phyloP scores from a whole-genome alignment of 2,329 filamentous ascomycete species.

The Dothiorella sarmentorum region DNA sequence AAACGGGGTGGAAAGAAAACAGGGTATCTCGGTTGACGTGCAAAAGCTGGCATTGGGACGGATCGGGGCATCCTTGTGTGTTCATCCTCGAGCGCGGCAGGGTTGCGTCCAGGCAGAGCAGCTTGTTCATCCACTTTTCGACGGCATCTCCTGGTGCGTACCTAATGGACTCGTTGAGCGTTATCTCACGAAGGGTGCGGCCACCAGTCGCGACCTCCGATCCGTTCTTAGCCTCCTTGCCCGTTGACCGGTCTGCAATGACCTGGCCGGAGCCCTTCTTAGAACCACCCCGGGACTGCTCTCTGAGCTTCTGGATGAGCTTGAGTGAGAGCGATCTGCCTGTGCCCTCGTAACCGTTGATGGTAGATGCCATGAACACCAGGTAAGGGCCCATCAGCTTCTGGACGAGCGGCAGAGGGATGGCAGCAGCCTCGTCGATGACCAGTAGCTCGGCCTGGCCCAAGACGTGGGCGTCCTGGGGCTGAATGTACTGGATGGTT shows the following conservation, averaged over 20 bases:
- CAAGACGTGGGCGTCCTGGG: slow-evolving; percentile 90
- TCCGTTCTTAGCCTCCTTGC: slow-evolving; percentile 54
- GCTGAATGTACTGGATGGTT: slow-evolving; percentile 97
- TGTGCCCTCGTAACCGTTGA: slow-evolving; percentile 98
- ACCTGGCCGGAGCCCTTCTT: slow-evolving; percentile 58
- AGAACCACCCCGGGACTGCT: slow-evolving; percentile 72
- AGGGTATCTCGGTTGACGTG: slow-evolving; percentile 95
- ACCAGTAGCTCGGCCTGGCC: slow-evolving; percentile 94
- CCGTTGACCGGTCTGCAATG: slow-evolving; percentile 74
- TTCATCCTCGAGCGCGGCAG: slow-evolving; percentile 71
- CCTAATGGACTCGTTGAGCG: slow-evolving; percentile 87
- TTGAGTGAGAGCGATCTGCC: slow-evolving; percentile 92
- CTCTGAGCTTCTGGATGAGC: slow-evolving; percentile 91
- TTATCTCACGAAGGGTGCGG: slow-evolving; percentile 85
- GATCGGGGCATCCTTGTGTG: slow-evolving; percentile 80
- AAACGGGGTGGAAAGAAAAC: slow-evolving; percentile 96
- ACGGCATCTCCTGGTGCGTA: slow-evolving; percentile 88
- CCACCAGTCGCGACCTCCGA: slow-evolving; percentile 47
- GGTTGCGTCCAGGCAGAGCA: slow-evolving; percentile 91
- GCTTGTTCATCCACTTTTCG: slow-evolving; percentile 92
- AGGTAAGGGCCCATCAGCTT: slow-evolving; percentile 96
- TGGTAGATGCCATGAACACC: slow-evolving; percentile 98
- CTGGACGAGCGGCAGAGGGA: slow-evolving; percentile 84
- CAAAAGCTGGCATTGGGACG: slow-evolving; percentile 84
- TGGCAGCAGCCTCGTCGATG: slow-evolving; percentile 96